phyloP scores from a whole-genome alignment of 257 asterid genomes.

The Avicennia marina region DNA sequence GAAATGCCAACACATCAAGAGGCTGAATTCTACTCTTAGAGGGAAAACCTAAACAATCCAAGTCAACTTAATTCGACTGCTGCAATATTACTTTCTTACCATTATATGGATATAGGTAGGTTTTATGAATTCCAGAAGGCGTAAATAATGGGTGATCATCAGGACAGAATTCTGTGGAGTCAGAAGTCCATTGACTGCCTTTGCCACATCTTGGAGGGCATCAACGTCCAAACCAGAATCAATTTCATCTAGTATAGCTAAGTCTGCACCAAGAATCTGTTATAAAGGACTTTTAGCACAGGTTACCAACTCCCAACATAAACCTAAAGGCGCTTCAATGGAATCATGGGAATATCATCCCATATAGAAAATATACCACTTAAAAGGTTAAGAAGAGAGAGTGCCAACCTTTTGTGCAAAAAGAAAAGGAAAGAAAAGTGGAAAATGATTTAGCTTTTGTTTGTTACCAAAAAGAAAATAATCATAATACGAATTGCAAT shows the following conservation, averaged over 20 bases:
- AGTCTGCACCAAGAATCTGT: conserved; percentile 98
- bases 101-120: conserved; percentile 80
- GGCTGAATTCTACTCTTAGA: too few relatives aligned
- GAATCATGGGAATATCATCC: too few relatives aligned
- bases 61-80: not conserved
- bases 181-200: conserved; percentile 70
- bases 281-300: conserved; percentile 14
- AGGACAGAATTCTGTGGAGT: conserved; percentile 69
- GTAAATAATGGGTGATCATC: conserved; percentile 92
- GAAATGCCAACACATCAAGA: not conserved
- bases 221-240: conserved; percentile 99
- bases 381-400: too few relatives aligned
- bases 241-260: conserved; percentile 86
- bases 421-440: too few relatives aligned
- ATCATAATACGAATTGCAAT: too few relatives aligned
- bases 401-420: too few relatives aligned
- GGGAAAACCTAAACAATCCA: not conserved
- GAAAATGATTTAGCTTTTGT: too few relatives aligned
- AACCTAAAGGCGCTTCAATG: too few relatives aligned
- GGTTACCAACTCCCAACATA: too few relatives aligned
- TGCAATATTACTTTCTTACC: conserved; percentile 63
- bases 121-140: conserved; percentile 81
- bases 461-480: too few relatives aligned
- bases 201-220: conserved; percentile 89
- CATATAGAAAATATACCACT: too few relatives aligned